phyloP scores from a whole-genome alignment of 1,284 basidiomycete species.

The Sporisorium graminicola region DNA sequence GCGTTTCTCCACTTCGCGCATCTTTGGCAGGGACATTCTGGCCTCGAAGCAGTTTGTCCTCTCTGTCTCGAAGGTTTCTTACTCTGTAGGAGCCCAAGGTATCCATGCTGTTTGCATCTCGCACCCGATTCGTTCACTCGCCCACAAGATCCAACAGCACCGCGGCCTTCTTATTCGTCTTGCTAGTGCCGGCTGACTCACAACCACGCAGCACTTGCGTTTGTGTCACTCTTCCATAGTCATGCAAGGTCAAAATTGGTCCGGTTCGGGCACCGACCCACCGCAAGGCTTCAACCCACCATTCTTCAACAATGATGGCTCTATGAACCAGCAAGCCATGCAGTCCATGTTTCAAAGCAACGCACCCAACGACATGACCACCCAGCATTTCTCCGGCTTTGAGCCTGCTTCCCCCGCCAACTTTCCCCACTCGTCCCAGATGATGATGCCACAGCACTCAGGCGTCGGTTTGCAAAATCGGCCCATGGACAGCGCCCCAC shows the following conservation, averaged over 20 bases:
- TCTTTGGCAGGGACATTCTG: slow-evolving; percentile 27
- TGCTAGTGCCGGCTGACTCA: background rate
- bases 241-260: slow-evolving; percentile 48
- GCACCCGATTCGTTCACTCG: background rate
- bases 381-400: slow-evolving; percentile 25
- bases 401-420: slow-evolving; percentile 19
- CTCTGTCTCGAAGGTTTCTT: background rate
- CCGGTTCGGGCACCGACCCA: slow-evolving; percentile 22
- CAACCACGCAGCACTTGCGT: background rate
- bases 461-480: slow-evolving; percentile 16
- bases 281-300: slow-evolving; percentile 35
- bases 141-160: background rate
- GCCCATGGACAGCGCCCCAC: slow-evolving; percentile 13
- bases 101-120: slow-evolving; percentile 2
- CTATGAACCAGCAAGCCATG: slow-evolving; percentile 44
- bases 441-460: slow-evolving; percentile 40
- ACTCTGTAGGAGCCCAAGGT: no score
- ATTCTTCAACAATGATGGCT: slow-evolving; percentile 37
- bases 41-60: slow-evolving; percentile 16
- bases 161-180: background rate
- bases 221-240: background rate
- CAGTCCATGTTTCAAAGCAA: slow-evolving; percentile 35
- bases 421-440: slow-evolving; percentile 32
- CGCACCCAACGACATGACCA: slow-evolving; percentile 18
- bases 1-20: slow-evolving; percentile 13